Evolutionary conservation across 129 eudicot species (phyloP).

Genomic region (Flaveria sonorensis): DNA sequence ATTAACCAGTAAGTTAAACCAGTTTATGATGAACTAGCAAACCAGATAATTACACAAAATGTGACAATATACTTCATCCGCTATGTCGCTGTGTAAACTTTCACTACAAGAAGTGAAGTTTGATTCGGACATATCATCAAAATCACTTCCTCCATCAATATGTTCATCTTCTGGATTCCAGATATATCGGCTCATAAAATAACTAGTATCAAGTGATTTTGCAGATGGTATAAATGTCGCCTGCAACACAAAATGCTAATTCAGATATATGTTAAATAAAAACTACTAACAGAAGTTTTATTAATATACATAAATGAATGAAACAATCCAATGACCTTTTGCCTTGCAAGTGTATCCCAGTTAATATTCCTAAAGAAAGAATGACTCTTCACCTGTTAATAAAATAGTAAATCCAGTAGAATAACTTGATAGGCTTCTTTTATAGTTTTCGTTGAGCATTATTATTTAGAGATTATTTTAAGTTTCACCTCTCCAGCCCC

Average conservation of each 20-base stretch:
- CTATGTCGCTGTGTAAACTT: slow-evolving; percentile 68
- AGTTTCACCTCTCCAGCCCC: slow-evolving; percentile 82
- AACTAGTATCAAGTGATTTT: slow-evolving; percentile 87
- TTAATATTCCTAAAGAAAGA: slow-evolving; percentile 67
- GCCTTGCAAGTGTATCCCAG: slow-evolving; percentile 94
- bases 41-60: neutral
- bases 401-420: neutral
- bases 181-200: slow-evolving; percentile 95
- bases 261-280: slow-evolving; percentile 20
- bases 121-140: slow-evolving; percentile 72
- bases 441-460: neutral
- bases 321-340: slow-evolving; percentile 57
- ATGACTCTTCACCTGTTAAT: slow-evolving; percentile 73
- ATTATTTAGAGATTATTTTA: neutral
- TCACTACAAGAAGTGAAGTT: slow-evolving; percentile 69
- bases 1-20: neutral
- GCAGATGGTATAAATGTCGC: slow-evolving; percentile 87
- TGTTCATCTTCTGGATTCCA: slow-evolving; percentile 95
- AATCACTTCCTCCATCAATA: slow-evolving; percentile 77
- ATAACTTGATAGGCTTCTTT: slow-evolving; percentile 2
- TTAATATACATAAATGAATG: neutral
- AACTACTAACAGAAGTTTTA: neutral
- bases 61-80: slow-evolving; percentile 66
- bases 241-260: slow-evolving; percentile 39
- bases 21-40: neutral